Evolutionary conservation across 75 land plant species (phyloP).

Genomic region (Chamaecyparis obtusa): DNA sequence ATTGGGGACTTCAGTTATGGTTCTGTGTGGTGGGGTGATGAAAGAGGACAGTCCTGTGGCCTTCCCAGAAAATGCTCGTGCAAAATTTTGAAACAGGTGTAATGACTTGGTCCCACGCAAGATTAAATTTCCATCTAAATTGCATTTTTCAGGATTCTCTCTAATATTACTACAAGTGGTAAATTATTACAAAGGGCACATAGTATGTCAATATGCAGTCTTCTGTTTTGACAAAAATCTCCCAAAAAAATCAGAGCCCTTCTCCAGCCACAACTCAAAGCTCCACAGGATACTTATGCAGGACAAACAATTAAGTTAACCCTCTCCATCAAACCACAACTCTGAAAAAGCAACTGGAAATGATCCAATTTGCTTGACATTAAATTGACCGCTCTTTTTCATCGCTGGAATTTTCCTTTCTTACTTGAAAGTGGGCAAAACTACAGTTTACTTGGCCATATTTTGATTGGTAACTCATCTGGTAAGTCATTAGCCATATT

Average conservation of each 20-base stretch:
- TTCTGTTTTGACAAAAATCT: not conserved
- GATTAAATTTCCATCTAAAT: not conserved
- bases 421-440: not conserved
- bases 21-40: not conserved
- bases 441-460: not conserved
- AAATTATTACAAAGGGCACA: not conserved
- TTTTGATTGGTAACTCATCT: not conserved
- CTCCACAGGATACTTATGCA: not conserved
- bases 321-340: not conserved
- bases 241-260: not conserved
- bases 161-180: not conserved
- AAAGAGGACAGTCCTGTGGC: not conserved
- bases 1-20: not conserved
- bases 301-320: not conserved
- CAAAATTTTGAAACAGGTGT: not conserved
- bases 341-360: not conserved
- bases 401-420: not conserved
- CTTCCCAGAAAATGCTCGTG: not conserved
- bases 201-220: not conserved
- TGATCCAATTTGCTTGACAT: not conserved
- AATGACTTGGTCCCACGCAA: not conserved
- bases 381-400: too few species aligned
- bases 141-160: not conserved
- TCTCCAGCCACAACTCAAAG: not conserved
- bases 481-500: not conserved